Conservation (phyloP, 805 yeast species). For the Scheffersomyces lignosus region DNA sequence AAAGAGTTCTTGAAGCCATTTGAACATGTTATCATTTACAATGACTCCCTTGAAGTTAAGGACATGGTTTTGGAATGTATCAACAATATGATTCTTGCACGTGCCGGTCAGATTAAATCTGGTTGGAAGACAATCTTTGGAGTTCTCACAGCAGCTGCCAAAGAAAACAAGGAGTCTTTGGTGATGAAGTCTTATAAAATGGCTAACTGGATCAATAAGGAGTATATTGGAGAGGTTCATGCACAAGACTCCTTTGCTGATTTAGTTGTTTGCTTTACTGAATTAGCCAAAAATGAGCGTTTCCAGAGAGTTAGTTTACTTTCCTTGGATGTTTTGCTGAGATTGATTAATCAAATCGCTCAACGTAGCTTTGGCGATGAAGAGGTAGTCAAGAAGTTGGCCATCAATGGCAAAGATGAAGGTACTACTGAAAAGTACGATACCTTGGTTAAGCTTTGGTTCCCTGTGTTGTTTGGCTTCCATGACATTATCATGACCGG, state of each 20-base stretch:
- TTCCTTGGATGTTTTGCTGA: conserved; percentile 71
- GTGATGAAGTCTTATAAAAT: conserved; percentile 66
- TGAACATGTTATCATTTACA: conserved; percentile 71
- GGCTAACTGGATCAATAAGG: conserved; percentile 59
- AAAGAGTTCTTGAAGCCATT: conserved; percentile 91
- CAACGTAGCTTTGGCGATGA: conserved; percentile 33
- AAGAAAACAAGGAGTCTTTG: conserved; percentile 53
- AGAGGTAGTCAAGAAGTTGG: conserved; percentile 9
- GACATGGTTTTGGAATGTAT: conserved; percentile 90
- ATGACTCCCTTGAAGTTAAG: conserved; percentile 67
- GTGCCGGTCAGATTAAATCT: conserved; percentile 72
- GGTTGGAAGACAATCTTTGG: conserved; percentile 94
- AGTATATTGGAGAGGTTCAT: conserved; percentile 61
- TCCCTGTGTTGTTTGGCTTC: conserved; percentile 81
- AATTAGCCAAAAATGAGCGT: conserved; percentile 77
- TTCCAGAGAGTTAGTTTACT: conserved; percentile 81
- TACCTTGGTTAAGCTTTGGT: conserved; percentile 65
- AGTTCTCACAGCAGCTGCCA: conserved; percentile 73
- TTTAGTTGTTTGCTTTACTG: conserved; percentile 73
- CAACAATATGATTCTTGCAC: conserved; percentile 77
- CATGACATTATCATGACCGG: conserved; percentile 91
- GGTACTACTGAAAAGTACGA: conserved; percentile 20
- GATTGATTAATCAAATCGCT: conserved; percentile 61
- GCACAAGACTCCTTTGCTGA: conserved; percentile 68
- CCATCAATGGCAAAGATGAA: conserved; percentile 13